Conservation (phyloP, 2,329 filamentous ascomycete species). For the Aureobasidium sp. region DNA sequence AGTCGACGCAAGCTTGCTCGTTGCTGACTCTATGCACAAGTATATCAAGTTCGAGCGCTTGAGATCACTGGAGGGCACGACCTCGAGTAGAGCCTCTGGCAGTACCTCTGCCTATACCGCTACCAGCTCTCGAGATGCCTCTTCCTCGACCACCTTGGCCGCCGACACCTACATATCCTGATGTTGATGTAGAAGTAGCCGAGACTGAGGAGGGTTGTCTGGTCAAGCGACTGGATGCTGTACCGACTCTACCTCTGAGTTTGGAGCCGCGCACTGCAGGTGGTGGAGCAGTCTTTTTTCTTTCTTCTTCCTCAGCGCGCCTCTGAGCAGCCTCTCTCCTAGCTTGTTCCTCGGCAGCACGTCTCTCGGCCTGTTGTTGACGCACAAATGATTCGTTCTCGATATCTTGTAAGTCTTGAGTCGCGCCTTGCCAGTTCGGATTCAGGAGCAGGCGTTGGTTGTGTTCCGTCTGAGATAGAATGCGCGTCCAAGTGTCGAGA, state of each 20-base stretch:
- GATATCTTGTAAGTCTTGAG: constrained; percentile 74
- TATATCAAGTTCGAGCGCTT: background rate
- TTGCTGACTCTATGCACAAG: background rate
- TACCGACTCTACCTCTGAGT: constrained; percentile 30
- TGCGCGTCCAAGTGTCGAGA: constrained; percentile 90
- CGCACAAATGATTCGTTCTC: constrained; percentile 69
- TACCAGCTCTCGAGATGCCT: constrained; percentile 39
- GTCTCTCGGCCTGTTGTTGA: constrained; percentile 69
- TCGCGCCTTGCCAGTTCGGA: constrained; percentile 81
- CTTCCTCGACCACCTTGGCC: constrained; percentile 45
- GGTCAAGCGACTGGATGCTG: constrained; percentile 25
- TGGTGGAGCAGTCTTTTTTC: constrained; percentile 48
- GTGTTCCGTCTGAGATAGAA: constrained; percentile 94
- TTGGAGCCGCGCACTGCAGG: constrained; percentile 27
- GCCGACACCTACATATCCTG: constrained; percentile 36
- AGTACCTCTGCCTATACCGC: constrained; percentile 37
- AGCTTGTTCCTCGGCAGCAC: constrained; percentile 69
- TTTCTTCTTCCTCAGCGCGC: constrained; percentile 43
- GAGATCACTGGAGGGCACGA: constrained; percentile 18
- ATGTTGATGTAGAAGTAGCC: constrained; percentile 13
- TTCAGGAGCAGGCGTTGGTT: constrained; percentile 88
- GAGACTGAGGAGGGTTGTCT: constrained; percentile 21
- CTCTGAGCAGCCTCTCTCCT: constrained; percentile 60
- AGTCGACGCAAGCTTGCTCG: background rate
- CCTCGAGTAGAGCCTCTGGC: constrained; percentile 25